Conservation (phyloP, 768 basidiomycete genomes). For the Auriscalpium vulgare region DNA sequence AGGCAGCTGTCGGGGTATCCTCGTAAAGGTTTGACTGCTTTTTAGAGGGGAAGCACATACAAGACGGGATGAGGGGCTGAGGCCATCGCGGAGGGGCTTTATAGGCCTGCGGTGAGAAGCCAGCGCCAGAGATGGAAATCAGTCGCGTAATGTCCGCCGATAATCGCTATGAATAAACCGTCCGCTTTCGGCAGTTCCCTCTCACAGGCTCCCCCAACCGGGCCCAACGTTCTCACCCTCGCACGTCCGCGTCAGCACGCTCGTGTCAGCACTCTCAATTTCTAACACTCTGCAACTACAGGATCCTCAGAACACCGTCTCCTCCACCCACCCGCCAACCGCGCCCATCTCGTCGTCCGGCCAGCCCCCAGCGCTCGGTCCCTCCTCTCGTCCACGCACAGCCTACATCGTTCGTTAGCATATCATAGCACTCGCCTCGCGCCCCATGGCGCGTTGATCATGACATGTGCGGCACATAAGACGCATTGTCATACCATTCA, state of each 20-base stretch:
- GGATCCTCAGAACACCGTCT: slow-evolving; percentile 5
- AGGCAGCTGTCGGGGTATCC: slow-evolving; percentile 18
- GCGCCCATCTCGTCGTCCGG: slow-evolving; percentile 10
- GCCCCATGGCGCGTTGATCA: not conserved
- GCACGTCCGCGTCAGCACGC: not conserved
- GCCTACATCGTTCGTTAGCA: slow-evolving; percentile 2
- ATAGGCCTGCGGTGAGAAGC: not conserved
- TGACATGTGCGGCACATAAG: not conserved
- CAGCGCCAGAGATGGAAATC: not conserved
- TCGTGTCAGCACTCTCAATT: not conserved
- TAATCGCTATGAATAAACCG: no score
- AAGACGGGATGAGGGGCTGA: not conserved
- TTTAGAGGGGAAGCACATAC: slow-evolving; percentile 35
- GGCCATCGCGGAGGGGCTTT: not conserved
- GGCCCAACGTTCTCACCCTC: no score
- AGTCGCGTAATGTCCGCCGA: no score
- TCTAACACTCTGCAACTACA: not conserved
- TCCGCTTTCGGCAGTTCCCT: no score
- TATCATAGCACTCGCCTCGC: not conserved
- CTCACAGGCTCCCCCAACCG: no score
- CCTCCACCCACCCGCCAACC: slow-evolving; percentile 10
- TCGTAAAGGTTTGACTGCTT: slow-evolving; percentile 28
- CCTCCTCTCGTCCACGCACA: slow-evolving; percentile 14
- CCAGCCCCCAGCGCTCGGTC: slow-evolving; percentile 4
- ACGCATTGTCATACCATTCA: not conserved